Base-by-base conservation (phyloP, 2,329 filamentous ascomycete species). In the Elsinoe perseae region DNA sequence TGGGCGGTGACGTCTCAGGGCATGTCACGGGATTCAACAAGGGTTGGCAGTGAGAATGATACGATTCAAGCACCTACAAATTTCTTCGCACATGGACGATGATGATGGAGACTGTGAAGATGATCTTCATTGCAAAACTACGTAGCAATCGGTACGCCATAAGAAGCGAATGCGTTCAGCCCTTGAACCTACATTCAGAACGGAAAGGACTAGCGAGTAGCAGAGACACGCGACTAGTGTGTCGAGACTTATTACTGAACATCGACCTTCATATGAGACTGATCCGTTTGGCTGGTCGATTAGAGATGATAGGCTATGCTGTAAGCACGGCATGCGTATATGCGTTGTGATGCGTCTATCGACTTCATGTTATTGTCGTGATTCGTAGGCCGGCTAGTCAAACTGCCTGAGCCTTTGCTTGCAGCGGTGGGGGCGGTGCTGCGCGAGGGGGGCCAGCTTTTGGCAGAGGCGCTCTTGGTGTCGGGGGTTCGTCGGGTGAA, bases 131-230 rank as follows among this genome's bases (percentile, higher is more conserved):
- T 44, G 34, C 3, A 23, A 21, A 23, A 44, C 20, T 44, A 44
- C 25, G 40, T 44, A 44, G 40, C 16, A 8, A 16, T 43, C 12
- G 18, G 12, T 23, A 6, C 18, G 32, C 40, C 16, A 10, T 9
- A 6, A 23, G 21, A 23, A 44, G 21, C 12, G 48, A 52, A 52
- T 52, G 48, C 48, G 32, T 52, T 52, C 48, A 52, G 48, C 48
- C 38, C 48, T 52, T 52, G 48, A 52, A 52, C 32, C 32, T 52
- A 30, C 48, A 52, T 38, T n/a, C 48, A 25, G 14, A 42, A 36
- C n/a, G 21, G 23, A 25, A 44, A 20, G 6, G 40, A 12, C 10
- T 14, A 44, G 4, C 23, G 21, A 4, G n/a, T 44, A 14, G 23
- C 20, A 4, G 40, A 25, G n/a, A n/a, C n/a, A n/a, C n/a, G n/a